Percentiles rank a stretch among this genome's conserved stretches.
Evolutionary conservation across 2,329 filamentous ascomycete genomes (phyloP).

Genomic region (Alternaria sp.): DNA sequence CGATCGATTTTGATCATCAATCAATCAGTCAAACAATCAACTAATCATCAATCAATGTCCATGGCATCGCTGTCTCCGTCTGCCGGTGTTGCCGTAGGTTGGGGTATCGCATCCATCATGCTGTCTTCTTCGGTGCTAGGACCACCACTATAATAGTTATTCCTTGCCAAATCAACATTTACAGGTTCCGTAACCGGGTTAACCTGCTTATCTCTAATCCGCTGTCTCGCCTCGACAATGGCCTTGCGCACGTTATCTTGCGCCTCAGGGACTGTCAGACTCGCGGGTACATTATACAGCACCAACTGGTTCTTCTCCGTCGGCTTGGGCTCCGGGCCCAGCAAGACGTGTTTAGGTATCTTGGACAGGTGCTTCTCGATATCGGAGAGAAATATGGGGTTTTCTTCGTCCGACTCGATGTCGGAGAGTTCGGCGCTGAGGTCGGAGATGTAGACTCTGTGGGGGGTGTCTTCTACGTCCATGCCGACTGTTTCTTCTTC

Average conservation of each 20-base stretch:
- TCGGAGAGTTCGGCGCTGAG: slow-evolving; percentile 86
- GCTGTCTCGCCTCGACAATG: slow-evolving; percentile 78
- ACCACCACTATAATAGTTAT: not conserved
- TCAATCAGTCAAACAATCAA: slow-evolving; percentile 59
- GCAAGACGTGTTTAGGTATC: slow-evolving; percentile 73
- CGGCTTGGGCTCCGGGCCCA: slow-evolving; percentile 54
- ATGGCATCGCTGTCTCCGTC: slow-evolving; percentile 67
- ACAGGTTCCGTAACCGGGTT: slow-evolving; percentile 47
- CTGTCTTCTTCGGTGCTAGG: not conserved
- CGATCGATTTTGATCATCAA: not conserved
- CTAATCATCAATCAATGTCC: slow-evolving; percentile 70
- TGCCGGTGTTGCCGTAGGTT: slow-evolving; percentile 3
- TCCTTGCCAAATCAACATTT: slow-evolving; percentile 16
- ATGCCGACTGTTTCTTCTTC: slow-evolving; percentile 67
- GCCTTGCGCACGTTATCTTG: slow-evolving; percentile 80
- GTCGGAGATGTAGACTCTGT: slow-evolving; percentile 90
- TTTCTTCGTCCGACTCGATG: slow-evolving; percentile 67
- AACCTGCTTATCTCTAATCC: slow-evolving; percentile 68
- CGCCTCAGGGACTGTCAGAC: slow-evolving; percentile 75
- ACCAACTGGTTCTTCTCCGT: slow-evolving; percentile 71
- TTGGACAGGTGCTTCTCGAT: slow-evolving; percentile 80
- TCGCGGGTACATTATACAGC: slow-evolving; percentile 81
- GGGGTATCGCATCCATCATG: slow-evolving; percentile 19
- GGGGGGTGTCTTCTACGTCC: slow-evolving; percentile 84
- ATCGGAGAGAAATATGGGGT: slow-evolving; percentile 81